Percentiles rank a stretch among this genome's conserved stretches.
These are phyloP conservation scores for Sporothrix globosa DNA, from an alignment of 2,329 filamentous ascomycete genomes.

Conservation along the genomic window DNA sequence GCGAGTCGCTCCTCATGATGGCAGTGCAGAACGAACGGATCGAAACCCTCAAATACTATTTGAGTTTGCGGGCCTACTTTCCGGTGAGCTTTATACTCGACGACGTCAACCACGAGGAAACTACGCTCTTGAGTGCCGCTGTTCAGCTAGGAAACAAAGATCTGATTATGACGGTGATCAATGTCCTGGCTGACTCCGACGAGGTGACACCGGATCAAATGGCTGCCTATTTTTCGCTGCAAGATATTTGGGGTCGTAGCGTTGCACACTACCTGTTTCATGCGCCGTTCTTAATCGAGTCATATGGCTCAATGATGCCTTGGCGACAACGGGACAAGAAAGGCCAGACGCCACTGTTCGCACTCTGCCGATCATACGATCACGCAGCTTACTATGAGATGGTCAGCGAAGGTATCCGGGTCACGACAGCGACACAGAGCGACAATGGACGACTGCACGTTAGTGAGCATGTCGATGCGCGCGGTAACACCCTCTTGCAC, in stretches of 20 bases:
- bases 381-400: constrained; percentile 83
- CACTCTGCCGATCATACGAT: constrained; percentile 92
- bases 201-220: constrained; percentile 59
- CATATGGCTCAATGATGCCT: constrained; percentile 75
- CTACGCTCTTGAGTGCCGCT: constrained; percentile 84
- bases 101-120: constrained; percentile 87
- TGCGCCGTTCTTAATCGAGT: constrained; percentile 75
- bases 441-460: constrained; percentile 82
- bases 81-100: constrained; percentile 70
- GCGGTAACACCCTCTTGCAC: constrained; percentile 94
- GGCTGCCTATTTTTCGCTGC: constrained; percentile 68
- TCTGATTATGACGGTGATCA: constrained; percentile 74
- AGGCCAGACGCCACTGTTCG: constrained; percentile 96
- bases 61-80: constrained; percentile 77
- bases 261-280: constrained; percentile 97
- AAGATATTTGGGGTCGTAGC: constrained; percentile 85
- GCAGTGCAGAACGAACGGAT: constrained; percentile 73
- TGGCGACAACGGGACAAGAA: constrained; percentile 95
- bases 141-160: constrained; percentile 80
- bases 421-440: constrained; percentile 72
- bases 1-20: constrained; percentile 90
- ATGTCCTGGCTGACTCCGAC: constrained; percentile 62
- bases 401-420: constrained; percentile 78
- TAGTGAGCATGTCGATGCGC: constrained; percentile 88
- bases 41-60: constrained; percentile 75